phyloP scores from a whole-genome alignment of 176 grass and related monocot genomes.

The Triticum monococcum region DNA sequence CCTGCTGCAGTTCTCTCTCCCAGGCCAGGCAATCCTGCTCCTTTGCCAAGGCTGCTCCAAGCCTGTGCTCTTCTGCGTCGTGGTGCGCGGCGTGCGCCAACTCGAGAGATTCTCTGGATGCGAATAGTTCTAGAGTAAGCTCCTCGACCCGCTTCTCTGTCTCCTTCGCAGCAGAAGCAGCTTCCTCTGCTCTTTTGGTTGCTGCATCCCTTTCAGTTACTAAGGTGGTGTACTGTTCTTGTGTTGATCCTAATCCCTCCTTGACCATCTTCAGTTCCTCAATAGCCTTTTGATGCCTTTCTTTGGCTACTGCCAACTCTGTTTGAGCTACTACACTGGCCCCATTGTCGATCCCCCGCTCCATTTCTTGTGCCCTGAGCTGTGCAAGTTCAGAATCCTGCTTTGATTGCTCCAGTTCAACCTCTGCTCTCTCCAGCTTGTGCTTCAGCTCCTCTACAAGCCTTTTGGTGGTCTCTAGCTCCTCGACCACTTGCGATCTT shows the following conservation, averaged over 20 bases:
- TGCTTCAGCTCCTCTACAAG: constrained; percentile 73
- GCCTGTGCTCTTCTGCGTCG: constrained; percentile 78
- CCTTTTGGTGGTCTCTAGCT: constrained; percentile 60
- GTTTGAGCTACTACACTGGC: constrained; percentile 72
- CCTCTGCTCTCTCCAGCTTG: constrained; percentile 69
- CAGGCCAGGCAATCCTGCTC: constrained; percentile 83
- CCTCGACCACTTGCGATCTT: constrained; percentile 51
- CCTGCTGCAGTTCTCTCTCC: constrained; percentile 81
- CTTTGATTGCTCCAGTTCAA: constrained; percentile 77
- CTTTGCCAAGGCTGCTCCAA: constrained; percentile 64
- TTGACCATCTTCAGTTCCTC: constrained; percentile 61
- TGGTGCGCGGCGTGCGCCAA: constrained; percentile 70
- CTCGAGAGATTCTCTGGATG: constrained; percentile 71
- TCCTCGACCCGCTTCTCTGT: constrained; percentile 68
- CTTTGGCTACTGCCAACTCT: constrained; percentile 62
- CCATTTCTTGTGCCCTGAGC: constrained; percentile 67
- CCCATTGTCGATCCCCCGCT: constrained; percentile 64
- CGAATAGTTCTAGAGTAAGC: constrained; percentile 71
- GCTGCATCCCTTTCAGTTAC: constrained; percentile 60
- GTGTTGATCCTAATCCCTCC: constrained; percentile 52
- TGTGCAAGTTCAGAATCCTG: constrained; percentile 85
- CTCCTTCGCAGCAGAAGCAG: constrained; percentile 44
- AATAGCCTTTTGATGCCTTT: constrained; percentile 64
- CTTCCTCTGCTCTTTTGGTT: constrained; percentile 50
- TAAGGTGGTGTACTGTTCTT: constrained; percentile 57